Evolutionary conservation across 2,329 filamentous ascomycete species (phyloP).

Genomic region (Aspergillus ochraceus): DNA sequence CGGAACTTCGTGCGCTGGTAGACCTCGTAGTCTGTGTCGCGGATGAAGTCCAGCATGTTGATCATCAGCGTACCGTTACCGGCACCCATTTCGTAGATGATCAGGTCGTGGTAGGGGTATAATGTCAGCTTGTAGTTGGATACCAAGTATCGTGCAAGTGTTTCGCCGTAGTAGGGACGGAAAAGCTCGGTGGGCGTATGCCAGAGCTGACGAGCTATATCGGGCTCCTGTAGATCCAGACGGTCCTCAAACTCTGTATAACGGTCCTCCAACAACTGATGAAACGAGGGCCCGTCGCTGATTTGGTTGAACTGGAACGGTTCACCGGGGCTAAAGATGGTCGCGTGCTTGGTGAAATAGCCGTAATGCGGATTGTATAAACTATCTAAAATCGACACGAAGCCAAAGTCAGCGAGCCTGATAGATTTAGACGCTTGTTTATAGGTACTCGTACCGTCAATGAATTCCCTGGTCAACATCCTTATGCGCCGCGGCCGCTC

Average conservation of each 20-base stretch:
- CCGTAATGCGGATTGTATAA: conserved; percentile 93
- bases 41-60: conserved; percentile 96
- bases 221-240: conserved; percentile 70
- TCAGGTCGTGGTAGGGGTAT: conserved; percentile 93
- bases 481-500: conserved; percentile 85
- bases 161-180: conserved; percentile 93
- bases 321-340: conserved; percentile 90
- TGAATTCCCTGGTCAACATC: conserved; percentile 97
- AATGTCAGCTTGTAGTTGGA: conserved; percentile 93
- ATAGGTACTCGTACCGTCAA: conserved; percentile 66
- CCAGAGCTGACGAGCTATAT: conserved; percentile 88
- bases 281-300: conserved; percentile 82
- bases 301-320: conserved; percentile 85
- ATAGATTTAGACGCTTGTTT: not conserved
- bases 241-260: conserved; percentile 90
- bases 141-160: conserved; percentile 92
- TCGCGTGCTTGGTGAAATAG: conserved; percentile 94
- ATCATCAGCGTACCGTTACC: conserved; percentile 97
- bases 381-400: conserved; percentile 62
- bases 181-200: conserved; percentile 98
- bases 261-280: conserved; percentile 70
- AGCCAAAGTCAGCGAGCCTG: not conserved
- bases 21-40: conserved; percentile 82
- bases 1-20: conserved; percentile 92
- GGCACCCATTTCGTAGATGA: conserved; percentile 98